Base-by-base conservation (phyloP, 2,329 filamentous ascomycete species). In the Calonectria pseudoturangicola region DNA sequence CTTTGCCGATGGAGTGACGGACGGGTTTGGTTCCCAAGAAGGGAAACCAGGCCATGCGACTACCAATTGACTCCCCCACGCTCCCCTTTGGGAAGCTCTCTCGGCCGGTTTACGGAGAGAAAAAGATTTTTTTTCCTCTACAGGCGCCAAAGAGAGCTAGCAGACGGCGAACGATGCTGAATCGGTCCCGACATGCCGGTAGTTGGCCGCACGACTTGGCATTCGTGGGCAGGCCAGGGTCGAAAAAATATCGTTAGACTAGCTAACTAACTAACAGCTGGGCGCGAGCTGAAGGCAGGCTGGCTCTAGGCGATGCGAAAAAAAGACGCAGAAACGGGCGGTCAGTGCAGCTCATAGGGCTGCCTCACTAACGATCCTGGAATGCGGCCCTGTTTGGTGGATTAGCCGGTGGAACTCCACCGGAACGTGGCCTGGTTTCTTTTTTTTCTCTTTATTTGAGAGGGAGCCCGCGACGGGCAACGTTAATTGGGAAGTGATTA, bases 311-410 rank as follows among this genome's bases (percentile, higher is more conserved):
- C 25, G 47, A 50, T 27, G 47, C 47, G 9, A 50, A 50, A n/a
- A 21, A 16, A 28, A 13, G 16, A 15, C 51, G 28, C 51, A 33
- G 51, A 56, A 56, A 12, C 51, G 18, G 30, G 51, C 51, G 51
- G 51, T 36, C 51, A 33, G 33, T 7, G 13, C 25, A 15, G 25
- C 12, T 30, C 51, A 58, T 39, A 39, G 30, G 51, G 51, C 51
- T 58, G 51, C 51, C 12, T 33, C 33, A 58, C 36, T 58, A 25
- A 39, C 10, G 15, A 56, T n/a, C 30, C 51, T 15, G 15, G 51
- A 58, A 58, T 18, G 48, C 4, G 48, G 48, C 48, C 48, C 13
- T 51, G 45, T 25, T 47, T 48, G 45, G 45, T 48, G 45, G 45
- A 25, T 13, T 21, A 3, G 41, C 13, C 16, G 3, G 41, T n/a